Percentiles rank a stretch among this genome's conserved stretches.
These are phyloP conservation scores for Malassezia sp. DNA, from an alignment of 1,284 basidiomycete species.

Conservation along the genomic window DNA sequence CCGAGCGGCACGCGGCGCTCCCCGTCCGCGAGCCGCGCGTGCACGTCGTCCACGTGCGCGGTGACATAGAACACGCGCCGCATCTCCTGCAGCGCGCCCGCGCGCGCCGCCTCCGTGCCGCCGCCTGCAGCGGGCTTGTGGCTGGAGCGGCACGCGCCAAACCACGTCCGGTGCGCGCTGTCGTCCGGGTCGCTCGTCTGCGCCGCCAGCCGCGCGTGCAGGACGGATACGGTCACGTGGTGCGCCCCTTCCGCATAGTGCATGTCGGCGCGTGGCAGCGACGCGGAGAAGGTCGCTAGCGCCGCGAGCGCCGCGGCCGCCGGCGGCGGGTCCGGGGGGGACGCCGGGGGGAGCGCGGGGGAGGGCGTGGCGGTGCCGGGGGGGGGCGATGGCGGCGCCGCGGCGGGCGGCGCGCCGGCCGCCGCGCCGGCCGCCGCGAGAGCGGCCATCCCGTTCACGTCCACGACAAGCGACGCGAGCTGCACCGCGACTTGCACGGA, in stretches of 20 bases:
- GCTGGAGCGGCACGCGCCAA: slow-evolving; percentile 34
- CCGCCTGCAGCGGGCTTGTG: not conserved
- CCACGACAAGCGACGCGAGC: too few relatives aligned
- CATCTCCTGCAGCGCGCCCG: slow-evolving; percentile 20
- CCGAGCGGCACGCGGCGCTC: slow-evolving; percentile 10
- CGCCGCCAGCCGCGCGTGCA: too few relatives aligned
- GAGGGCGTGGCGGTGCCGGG: too few relatives aligned
- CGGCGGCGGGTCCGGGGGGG: too few relatives aligned
- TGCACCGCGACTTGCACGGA: not conserved
- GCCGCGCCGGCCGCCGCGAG: too few relatives aligned
- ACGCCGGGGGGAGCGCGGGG: too few relatives aligned
- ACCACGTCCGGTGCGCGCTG: slow-evolving; percentile 32
- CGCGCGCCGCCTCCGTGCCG: not conserved
- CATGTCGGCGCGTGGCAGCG: too few relatives aligned
- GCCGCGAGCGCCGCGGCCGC: not conserved
- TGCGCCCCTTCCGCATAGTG: too few relatives aligned
- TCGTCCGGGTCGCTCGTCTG: slow-evolving; percentile 26
- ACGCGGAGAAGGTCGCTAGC: not conserved
- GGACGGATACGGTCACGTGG: too few relatives aligned
- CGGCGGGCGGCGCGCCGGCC: too few relatives aligned
- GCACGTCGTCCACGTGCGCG: slow-evolving; percentile 18
- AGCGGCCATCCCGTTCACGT: too few relatives aligned
- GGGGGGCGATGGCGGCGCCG: too few relatives aligned
- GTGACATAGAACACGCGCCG: slow-evolving; percentile 29
- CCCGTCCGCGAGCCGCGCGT: slow-evolving; percentile 15